A percentile compares a stretch with the other conserved stretches of the same genome.
Evolutionary conservation across 169 alveolate genomes (phyloP).

Genomic region (Plasmodium inui): DNA sequence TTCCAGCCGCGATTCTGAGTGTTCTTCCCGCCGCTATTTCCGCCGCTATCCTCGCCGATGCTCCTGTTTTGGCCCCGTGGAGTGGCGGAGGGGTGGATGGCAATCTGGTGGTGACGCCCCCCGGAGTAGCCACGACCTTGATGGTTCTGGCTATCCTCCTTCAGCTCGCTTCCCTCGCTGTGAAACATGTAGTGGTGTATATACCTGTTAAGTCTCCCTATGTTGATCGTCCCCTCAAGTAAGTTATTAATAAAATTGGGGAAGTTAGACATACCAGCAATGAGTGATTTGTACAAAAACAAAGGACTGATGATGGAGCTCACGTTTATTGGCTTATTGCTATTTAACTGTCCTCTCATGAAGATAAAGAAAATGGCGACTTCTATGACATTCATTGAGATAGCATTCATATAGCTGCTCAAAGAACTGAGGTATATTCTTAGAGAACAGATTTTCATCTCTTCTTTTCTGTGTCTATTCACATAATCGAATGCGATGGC

Average conservation of each 20-base stretch:
- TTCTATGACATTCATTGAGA: slow-evolving; percentile 38
- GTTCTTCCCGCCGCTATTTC: too few species aligned
- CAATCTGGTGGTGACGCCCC: neutral
- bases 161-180: neutral
- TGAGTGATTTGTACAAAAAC: slow-evolving; percentile 48
- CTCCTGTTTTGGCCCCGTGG: too few species aligned
- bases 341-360: slow-evolving; percentile 29
- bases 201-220: slow-evolving; percentile 42
- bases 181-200: slow-evolving; percentile 15
- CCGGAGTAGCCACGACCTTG: neutral
- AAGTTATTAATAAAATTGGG: slow-evolving; percentile 46
- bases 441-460: slow-evolving; percentile 22
- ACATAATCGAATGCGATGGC: slow-evolving; percentile 68
- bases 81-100: neutral
- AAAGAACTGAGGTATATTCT: slow-evolving; percentile 18
- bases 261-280: slow-evolving; percentile 22
- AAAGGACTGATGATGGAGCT: slow-evolving; percentile 57
- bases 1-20: too few species aligned
- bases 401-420: slow-evolving; percentile 19
- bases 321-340: slow-evolving; percentile 9
- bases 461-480: slow-evolving; percentile 25
- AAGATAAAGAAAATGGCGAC: slow-evolving; percentile 48
- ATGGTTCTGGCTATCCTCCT: too few species aligned
- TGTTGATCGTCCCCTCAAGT: slow-evolving; percentile 39
- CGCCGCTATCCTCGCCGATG: too few species aligned